These are phyloP conservation scores for Auricularia cornea DNA, from an alignment of 768 basidiomycete genomes.

Conservation along the genomic window DNA sequence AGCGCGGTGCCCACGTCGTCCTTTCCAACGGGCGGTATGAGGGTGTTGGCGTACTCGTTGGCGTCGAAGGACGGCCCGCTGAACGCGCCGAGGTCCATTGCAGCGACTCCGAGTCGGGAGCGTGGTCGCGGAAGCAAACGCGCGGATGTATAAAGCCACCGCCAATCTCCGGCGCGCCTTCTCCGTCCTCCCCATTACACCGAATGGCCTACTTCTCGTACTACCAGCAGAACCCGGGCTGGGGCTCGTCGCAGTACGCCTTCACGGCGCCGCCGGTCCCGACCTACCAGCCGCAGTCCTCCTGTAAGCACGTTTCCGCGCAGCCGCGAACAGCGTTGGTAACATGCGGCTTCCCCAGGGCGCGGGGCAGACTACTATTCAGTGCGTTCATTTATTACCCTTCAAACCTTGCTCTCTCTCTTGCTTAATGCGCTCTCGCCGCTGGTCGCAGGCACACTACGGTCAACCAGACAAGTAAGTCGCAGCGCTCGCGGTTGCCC, in stretches of 20 bases:
- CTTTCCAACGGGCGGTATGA: conserved; percentile 73
- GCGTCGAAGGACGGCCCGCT: conserved; percentile 69
- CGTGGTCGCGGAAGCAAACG: not conserved
- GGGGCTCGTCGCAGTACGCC: conserved; percentile 14
- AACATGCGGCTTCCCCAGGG: conserved; percentile 4
- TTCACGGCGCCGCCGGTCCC: conserved; percentile 14
- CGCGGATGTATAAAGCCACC: not conserved
- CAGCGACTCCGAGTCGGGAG: too few species aligned
- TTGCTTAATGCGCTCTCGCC: not conserved
- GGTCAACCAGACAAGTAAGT: conserved; percentile 14
- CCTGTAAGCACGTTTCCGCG: conserved; percentile 8
- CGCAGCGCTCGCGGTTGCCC: not conserved
- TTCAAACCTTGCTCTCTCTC: not conserved
- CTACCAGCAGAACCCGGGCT: conserved; percentile 15
- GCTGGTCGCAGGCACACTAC: conserved; percentile 8
- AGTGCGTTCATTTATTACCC: too few species aligned
- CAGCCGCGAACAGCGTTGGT: conserved; percentile 5
- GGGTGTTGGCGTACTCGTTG: conserved; percentile 84
- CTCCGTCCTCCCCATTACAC: not conserved
- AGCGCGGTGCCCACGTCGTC: conserved; percentile 88
- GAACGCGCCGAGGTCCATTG: conserved; percentile 63
- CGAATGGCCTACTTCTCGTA: conserved; percentile 17
- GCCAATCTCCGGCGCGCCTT: not conserved
- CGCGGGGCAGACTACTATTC: conserved; percentile 6
- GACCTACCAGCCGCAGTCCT: conserved; percentile 14